A percentile compares a stretch with the other conserved stretches of the same genome.
Conservation (phyloP, 2,329 filamentous ascomycete genomes). For the Malbranchea zuffiana region DNA sequence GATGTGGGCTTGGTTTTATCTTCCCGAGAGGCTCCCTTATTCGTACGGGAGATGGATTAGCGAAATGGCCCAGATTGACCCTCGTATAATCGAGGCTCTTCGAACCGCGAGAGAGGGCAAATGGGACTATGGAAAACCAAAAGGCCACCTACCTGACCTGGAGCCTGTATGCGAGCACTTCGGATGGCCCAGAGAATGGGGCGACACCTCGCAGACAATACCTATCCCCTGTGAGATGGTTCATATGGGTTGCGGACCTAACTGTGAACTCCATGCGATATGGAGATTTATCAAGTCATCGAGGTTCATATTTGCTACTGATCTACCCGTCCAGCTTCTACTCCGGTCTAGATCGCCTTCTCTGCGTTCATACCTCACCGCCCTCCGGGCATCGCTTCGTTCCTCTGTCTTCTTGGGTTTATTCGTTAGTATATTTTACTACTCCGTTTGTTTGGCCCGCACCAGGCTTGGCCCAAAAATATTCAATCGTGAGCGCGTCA, state of each 20-base stretch:
- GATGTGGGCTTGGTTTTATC: constrained; percentile 86
- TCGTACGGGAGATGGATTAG: constrained; percentile 75
- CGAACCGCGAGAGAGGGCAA: constrained; percentile 52
- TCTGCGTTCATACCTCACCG: constrained; percentile 36
- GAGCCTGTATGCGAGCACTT: constrained; percentile 63
- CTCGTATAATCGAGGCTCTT: constrained; percentile 62
- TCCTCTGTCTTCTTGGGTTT: constrained; percentile 68
- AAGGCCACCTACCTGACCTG: constrained; percentile 56
- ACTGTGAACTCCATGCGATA: constrained; percentile 56
- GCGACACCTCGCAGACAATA: constrained; percentile 56
- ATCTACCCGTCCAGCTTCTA: constrained; percentile 63
- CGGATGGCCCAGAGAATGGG: constrained; percentile 56
- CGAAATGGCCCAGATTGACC: constrained; percentile 63
- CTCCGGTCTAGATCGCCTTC: constrained; percentile 45
- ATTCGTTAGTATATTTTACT: constrained; percentile 74
- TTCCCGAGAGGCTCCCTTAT: constrained; percentile 56
- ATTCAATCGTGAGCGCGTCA: constrained; percentile 45
- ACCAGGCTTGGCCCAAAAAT: constrained; percentile 61
- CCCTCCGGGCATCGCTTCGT: constrained; percentile 50
- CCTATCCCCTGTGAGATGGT: constrained; percentile 77
- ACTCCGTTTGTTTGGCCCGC: constrained; percentile 67
- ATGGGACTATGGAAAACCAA: constrained; percentile 63
- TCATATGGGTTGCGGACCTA: constrained; percentile 65
- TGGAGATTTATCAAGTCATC: constrained; percentile 59
- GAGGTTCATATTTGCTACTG: constrained; percentile 63